These are phyloP conservation scores for Colletotrichum truncatum DNA, from an alignment of 2,329 filamentous ascomycete genomes.

Conservation along the genomic window DNA sequence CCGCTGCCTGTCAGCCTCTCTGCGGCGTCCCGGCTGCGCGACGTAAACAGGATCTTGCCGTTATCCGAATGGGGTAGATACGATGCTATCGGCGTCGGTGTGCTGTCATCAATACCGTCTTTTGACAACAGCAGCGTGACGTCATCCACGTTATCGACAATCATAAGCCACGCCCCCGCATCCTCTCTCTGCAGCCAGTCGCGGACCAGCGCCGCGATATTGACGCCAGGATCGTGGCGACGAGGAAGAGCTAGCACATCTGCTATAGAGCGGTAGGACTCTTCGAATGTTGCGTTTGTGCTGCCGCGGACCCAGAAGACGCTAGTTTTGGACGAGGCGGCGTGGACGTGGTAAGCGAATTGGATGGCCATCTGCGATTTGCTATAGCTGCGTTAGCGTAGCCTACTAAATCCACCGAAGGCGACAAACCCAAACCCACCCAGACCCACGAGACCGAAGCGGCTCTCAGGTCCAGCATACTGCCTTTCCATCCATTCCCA, in stretches of 20 bases:
- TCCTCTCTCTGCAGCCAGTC: constrained; percentile 32
- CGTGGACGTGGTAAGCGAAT: constrained; percentile 21
- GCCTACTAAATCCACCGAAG: background rate
- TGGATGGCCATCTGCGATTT: constrained; percentile 34
- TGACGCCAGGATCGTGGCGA: constrained; percentile 16
- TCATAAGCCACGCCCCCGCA: constrained; percentile 32
- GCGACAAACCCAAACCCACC: constrained; percentile 30
- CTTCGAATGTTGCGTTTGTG: constrained; percentile 20
- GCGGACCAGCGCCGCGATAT: constrained; percentile 29
- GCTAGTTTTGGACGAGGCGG: background rate
- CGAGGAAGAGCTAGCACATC: constrained; percentile 16
- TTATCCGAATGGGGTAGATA: constrained; percentile 30
- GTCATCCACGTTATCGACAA: no score
- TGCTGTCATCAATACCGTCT: background rate
- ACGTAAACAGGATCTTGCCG: constrained; percentile 31
- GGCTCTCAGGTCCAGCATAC: background rate
- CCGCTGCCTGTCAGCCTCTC: constrained; percentile 26
- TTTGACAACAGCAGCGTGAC: constrained; percentile 19
- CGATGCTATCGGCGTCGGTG: constrained; percentile 18
- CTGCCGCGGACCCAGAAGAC: constrained; percentile 31
- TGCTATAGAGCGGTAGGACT: constrained; percentile 24
- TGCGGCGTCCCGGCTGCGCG: constrained; percentile 28
- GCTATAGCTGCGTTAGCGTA: constrained; percentile 15
- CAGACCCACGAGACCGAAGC: constrained; percentile 27
- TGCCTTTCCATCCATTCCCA: constrained; percentile 14